Evolutionary conservation across 306 rosid genomes (phyloP), one percentile per base, ranked within the genome.

Genomic region (Dalbergia cochinchinensis): DNA sequence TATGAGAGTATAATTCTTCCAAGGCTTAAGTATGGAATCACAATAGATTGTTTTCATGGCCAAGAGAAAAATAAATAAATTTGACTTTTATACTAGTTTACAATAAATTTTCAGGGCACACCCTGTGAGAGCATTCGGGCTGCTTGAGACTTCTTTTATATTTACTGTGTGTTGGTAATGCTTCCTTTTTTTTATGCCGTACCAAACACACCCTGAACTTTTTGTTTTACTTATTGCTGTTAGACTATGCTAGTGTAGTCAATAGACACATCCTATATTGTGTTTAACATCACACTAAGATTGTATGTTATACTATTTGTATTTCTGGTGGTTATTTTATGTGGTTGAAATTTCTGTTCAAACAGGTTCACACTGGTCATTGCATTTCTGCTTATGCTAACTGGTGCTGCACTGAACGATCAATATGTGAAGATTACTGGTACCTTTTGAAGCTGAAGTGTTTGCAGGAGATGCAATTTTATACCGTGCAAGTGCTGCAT

Each of bases 371-470:
- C 92, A 4, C 90, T 85, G 81, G 90, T 90, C 51, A 65, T 91
- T 5, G 94, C 88, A 4, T 87, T 88, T 81, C 87, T 94, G 69
- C 81, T 88, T 85, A 77, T 94, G 78, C 86, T 91, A 70, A 81
- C 88, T 0, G 97, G 94, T 31, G 93, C 93, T 18, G 92, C 92
- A 6, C 84, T 94, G 62, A 90, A 94, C 26, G 88, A 82, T 66
- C 80, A 78, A 65, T 90, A 85, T 12, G 85, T 86, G 0, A 54
- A 86, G 20, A 37, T 37, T 5, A 84, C 76, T 93, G 96, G 83
- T 90, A 90, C 68, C 91, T 90, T 76, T 92, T 93, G 65, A 91
- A 88, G 82, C 92, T 7, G 95, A 97, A 63, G 95, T 92, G 39
- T 92, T 94, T 78, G 82, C 90, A 1, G 88, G 87, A 3, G 97